A percentile compares a stretch with the other conserved stretches of the same genome.
Conservation (phyloP, 768 basidiomycete genomes). For the Cyclocybe aegerita region DNA sequence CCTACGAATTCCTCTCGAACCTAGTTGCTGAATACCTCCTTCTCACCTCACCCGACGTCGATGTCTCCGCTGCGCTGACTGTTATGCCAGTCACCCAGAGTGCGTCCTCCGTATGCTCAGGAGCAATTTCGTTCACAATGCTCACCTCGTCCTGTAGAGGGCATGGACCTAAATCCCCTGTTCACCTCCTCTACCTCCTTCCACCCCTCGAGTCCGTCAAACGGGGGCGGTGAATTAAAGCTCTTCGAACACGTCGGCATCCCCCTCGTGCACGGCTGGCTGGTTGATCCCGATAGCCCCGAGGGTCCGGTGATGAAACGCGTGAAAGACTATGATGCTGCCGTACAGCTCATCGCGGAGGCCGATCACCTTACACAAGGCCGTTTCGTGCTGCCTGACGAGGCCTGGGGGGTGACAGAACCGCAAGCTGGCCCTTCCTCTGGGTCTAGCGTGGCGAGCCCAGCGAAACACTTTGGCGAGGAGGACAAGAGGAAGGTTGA, state of each 20-base stretch:
- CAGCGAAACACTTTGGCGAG: conserved; percentile 38
- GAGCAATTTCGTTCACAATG: not conserved
- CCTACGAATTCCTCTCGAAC: conserved; percentile 83
- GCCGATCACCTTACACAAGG: conserved; percentile 76
- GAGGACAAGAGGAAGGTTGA: conserved; percentile 64
- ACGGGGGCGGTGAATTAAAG: conserved; percentile 71
- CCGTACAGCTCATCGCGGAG: conserved; percentile 73
- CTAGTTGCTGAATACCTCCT: conserved; percentile 84
- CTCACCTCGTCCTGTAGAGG: conserved; percentile 45
- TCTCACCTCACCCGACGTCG: conserved; percentile 51
- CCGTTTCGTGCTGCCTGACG: conserved; percentile 41
- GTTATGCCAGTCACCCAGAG: conserved; percentile 79
- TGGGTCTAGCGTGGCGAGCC: conserved; percentile 18
- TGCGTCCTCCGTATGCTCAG: conserved; percentile 33
- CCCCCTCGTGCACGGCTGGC: conserved; percentile 87
- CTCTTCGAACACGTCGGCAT: conserved; percentile 85
- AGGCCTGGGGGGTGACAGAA: no score
- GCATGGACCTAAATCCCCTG: conserved; percentile 86
- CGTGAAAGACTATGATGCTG: conserved; percentile 69
- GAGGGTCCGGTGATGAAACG: conserved; percentile 56
- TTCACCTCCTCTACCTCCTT: conserved; percentile 75
- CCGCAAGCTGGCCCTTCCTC: conserved; percentile 26
- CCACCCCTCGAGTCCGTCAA: conserved; percentile 45
- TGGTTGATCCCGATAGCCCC: conserved; percentile 64
- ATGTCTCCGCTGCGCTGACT: conserved; percentile 70